Percentiles rank a stretch among this genome's conserved stretches.
These are phyloP conservation scores for Leishmania guyanensis DNA, from an alignment of 208 protist genomes.

Conservation along the genomic window DNA sequence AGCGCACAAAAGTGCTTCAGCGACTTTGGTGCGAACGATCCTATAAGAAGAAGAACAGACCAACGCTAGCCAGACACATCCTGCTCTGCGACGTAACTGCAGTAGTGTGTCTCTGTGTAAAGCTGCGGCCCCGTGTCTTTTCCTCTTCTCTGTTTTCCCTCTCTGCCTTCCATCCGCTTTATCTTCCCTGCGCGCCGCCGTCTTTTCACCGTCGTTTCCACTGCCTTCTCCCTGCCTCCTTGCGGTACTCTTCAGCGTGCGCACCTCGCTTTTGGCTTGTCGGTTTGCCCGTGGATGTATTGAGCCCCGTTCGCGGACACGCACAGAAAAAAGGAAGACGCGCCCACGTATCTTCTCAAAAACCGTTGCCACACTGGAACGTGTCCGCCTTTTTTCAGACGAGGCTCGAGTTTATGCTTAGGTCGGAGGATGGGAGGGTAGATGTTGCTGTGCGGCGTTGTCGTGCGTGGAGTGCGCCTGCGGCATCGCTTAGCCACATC, in stretches of 20 bases:
- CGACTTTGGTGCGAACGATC: not conserved
- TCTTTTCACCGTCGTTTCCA: not conserved
- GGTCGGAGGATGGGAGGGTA: constrained; percentile 29
- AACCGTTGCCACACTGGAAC: not conserved
- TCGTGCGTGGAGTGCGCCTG: constrained; percentile 41
- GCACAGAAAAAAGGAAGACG: not conserved
- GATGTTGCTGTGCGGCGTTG: constrained; percentile 33
- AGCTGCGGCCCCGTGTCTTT: not conserved
- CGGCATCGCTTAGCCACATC: constrained; percentile 31
- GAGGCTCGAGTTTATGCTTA: constrained; percentile 24
- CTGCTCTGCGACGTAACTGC: not conserved
- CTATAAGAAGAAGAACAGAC: not conserved
- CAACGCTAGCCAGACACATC: not conserved
- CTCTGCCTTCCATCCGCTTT: not conserved
- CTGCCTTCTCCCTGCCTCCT: not conserved
- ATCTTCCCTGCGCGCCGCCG: not conserved
- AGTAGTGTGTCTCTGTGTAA: not conserved
- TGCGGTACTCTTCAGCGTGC: not conserved
- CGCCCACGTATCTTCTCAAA: not conserved
- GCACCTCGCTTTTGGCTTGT: not conserved
- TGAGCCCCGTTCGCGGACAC: not conserved
- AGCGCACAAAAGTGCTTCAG: not conserved
- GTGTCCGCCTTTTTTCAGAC: not conserved
- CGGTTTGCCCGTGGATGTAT: not conserved
- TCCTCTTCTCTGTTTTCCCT: not conserved